Evolutionary conservation across 345 rosid genomes (phyloP), one percentile per base, ranked within the genome.

Genomic region (Geranium brycei): DNA sequence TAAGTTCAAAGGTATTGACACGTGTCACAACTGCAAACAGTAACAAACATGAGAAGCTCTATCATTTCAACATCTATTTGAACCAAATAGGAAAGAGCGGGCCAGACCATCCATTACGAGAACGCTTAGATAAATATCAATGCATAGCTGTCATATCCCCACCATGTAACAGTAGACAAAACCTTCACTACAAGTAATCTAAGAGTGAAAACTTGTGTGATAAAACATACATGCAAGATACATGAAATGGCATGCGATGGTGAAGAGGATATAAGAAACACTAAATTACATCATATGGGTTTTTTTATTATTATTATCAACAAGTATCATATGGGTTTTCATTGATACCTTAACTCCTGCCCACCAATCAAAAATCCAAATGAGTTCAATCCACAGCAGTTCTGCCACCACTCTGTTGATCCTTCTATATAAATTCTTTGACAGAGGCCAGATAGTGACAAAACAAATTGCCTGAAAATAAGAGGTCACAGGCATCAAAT

Each of bases 331-430:
- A 68, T 5, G 31, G 59, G 66, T 56, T 58, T 47, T 58, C 30
- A 32, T 40, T 61, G 35, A 23, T 72, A 89, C 98, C 98, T 91
- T 84, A 8, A 91, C 82, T 62, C 83, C 85, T 3, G 95, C 99
- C 92, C 97, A 93, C 99, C 99, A 93, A 76, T 93, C 99, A 61
- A 85, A 76, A 0, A 93, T 73, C 99, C 97, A 88, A n/a, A 90
- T 80, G 61, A 90, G 91, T 75, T 90, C 88, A 73, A 93, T 61
- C 99, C 97, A 90, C 76, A 93, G 75, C 72, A 89, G 71, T 70
- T 93, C 99, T 11, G 95, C 91, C 60, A 85, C 72, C 58, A 77
- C 68, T 67, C 84, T 85, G 75, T 86, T 88, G 73, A 85, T 80
- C 74, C 83, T 86, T 68, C 97, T 80, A 68, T 86, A 85, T 6